phyloP scores from a whole-genome alignment of 495 filamentous ascomycete genomes.

The Alectoria sarmentosa region DNA sequence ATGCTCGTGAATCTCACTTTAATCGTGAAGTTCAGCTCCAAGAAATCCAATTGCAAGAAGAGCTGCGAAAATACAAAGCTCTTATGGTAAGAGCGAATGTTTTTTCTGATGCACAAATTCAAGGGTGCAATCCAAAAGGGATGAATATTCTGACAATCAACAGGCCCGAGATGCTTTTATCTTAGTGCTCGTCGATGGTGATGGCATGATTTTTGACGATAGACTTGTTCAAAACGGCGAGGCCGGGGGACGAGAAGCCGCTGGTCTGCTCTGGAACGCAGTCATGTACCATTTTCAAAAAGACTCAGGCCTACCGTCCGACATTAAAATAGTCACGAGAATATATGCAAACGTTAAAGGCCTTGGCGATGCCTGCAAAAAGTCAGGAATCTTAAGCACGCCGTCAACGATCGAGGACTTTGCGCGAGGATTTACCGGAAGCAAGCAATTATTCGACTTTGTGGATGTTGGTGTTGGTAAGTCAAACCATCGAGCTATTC shows the following conservation, averaged over 20 bases:
- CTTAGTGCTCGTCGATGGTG: constrained; percentile 68
- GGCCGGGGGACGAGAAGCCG: constrained; percentile 65
- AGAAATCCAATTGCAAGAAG: constrained; percentile 47
- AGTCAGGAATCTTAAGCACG: constrained; percentile 48
- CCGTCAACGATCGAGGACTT: constrained; percentile 56
- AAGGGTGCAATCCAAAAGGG: background rate
- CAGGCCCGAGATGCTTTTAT: constrained; percentile 73
- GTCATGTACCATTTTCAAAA: constrained; percentile 44
- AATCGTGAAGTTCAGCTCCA: constrained; percentile 48
- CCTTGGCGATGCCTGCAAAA: constrained; percentile 52
- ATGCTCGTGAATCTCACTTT: constrained; percentile 48
- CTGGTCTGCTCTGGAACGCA: constrained; percentile 49
- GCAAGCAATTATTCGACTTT: constrained; percentile 63
- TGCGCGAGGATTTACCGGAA: constrained; percentile 68
- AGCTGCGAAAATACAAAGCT: constrained; percentile 42
- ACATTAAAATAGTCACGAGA: constrained; percentile 56
- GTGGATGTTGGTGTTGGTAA: constrained; percentile 41
- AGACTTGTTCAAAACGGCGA: constrained; percentile 54
- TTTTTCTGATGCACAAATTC: background rate
- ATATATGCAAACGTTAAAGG: constrained; percentile 63
- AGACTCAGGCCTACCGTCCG: constrained; percentile 40
- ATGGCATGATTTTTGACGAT: constrained; percentile 70
- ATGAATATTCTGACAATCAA: background rate
- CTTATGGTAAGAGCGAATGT: constrained; percentile 39
- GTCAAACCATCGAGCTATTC: background rate